Base-by-base conservation (phyloP, 208 protist species). In the Sergeia podlipaevii region DNA sequence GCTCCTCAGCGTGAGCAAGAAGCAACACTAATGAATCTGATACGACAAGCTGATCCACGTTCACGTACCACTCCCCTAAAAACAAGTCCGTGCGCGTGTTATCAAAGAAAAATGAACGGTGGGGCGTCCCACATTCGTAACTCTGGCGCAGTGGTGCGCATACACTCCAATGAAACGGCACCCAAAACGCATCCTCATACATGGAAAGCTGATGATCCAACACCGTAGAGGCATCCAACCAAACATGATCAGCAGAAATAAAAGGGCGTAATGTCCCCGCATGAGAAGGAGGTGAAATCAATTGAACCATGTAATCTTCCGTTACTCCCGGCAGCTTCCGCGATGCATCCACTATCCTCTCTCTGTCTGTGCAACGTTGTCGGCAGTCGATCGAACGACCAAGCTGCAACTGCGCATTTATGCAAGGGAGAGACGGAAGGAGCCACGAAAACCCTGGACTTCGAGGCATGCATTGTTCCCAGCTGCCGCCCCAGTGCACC, bases 141-240 rank as follows among this genome's bases (percentile, higher is more conserved):
- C n/a, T n/a, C n/a, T n/a, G n/a, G n/a, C n/a, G n/a, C n/a, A n/a
- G n/a, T n/a, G n/a, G n/a, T n/a, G n/a, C n/a, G n/a, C n/a, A n/a
- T n/a, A n/a, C n/a, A n/a, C n/a, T n/a, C n/a, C n/a, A n/a, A n/a
- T n/a, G 30, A 20, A 51, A 46, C 4, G 70, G 63, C 34, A 61
- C 37, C 66, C 74, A 81, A 11, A 79, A 70, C 6, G 70, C 65
- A 41, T 89, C 76, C 18, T 32, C 32, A 49, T 73, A 81, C 21
- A 54, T 52, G 24, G 56, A 17, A 7, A 89, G 45, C 6, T 28
- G 3, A 21, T 58, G 66, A 41, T 49, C 27, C 2, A 23, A 21
- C 55, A 77, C 51, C 2, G 60, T 60, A 0, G 15, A 42, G 0
- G 38, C 58, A 37, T 76, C 69, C n/a, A 89, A 10, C 75, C 80